Evolutionary conservation across 169 alveolate species (phyloP).

Genomic region (Eimeria praecox): DNA sequence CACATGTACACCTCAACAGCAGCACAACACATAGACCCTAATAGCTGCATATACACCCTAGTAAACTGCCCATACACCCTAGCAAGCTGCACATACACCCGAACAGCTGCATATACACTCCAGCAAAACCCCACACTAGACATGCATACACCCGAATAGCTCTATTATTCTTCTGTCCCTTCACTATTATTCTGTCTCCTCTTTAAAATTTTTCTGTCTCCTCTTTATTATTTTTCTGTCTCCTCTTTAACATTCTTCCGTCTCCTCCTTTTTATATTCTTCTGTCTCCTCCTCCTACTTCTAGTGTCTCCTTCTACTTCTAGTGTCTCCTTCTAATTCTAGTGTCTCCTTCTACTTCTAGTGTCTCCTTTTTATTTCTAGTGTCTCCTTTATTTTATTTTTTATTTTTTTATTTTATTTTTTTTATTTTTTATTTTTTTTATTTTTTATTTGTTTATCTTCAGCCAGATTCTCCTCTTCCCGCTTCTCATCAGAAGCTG

Average conservation of each 20-base stretch:
- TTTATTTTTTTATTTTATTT: neutral
- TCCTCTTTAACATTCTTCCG: too few relatives aligned
- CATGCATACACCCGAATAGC: too few relatives aligned
- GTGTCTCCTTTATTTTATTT: neutral
- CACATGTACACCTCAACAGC: too few relatives aligned
- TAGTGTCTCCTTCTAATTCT: neutral
- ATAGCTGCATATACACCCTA: too few relatives aligned
- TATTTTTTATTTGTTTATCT: neutral
- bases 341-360: neutral
- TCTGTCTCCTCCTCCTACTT: neutral
- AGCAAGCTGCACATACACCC: too few relatives aligned
- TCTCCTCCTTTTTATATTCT: neutral
- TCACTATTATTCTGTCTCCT: neutral
- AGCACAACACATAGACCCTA: too few relatives aligned
- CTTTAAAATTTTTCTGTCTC: too few relatives aligned
- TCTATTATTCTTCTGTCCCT: too few relatives aligned
- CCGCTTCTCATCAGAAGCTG: constrained; percentile 44
- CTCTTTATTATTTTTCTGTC: neutral
- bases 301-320: neutral
- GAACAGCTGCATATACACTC: too few relatives aligned
- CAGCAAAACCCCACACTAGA: too few relatives aligned
- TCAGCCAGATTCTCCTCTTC: neutral
- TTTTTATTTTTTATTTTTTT: neutral
- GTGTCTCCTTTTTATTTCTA: neutral
- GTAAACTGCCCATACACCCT: too few relatives aligned